Percentiles rank a stretch among this genome's conserved stretches.
These are phyloP conservation scores for Mycena olivaceomarginata DNA, from an alignment of 768 basidiomycete genomes.

Conservation along the genomic window DNA sequence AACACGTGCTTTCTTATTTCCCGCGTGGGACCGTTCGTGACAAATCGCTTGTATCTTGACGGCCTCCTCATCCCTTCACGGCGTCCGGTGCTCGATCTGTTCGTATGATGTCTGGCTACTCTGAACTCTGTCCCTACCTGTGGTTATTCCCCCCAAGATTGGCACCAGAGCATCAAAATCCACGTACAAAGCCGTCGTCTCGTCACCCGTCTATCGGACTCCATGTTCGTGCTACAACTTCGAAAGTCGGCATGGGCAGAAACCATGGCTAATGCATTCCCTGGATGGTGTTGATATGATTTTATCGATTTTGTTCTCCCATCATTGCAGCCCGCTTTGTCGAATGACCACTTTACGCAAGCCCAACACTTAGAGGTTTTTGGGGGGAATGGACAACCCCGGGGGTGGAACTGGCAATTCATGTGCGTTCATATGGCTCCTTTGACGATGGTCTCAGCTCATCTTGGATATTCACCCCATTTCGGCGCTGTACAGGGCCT, in stretches of 20 bases:
- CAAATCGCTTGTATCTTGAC: neutral
- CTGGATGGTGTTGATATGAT: neutral
- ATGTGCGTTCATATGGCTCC: conserved; percentile 2
- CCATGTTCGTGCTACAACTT: neutral
- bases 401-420: neutral
- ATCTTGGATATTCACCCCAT: neutral
- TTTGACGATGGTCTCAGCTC: neutral
- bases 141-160: no score
- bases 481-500: neutral
- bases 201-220: no score
- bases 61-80: neutral
- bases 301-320: conserved; percentile 27
- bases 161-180: no score
- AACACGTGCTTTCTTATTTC: conserved; percentile 20
- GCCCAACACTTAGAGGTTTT: neutral
- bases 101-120: neutral
- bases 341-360: neutral
- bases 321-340: neutral
- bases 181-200: no score
- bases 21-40: neutral
- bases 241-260: conserved; percentile 1
- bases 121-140: no score
- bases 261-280: neutral
- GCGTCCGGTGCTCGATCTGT: conserved; percentile 9
- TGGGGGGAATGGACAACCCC: neutral